A percentile compares a stretch with the other conserved stretches of the same genome.
phyloP scores from a whole-genome alignment of 2,329 filamentous ascomycete genomes.

The Plenodomus lindquistii region DNA sequence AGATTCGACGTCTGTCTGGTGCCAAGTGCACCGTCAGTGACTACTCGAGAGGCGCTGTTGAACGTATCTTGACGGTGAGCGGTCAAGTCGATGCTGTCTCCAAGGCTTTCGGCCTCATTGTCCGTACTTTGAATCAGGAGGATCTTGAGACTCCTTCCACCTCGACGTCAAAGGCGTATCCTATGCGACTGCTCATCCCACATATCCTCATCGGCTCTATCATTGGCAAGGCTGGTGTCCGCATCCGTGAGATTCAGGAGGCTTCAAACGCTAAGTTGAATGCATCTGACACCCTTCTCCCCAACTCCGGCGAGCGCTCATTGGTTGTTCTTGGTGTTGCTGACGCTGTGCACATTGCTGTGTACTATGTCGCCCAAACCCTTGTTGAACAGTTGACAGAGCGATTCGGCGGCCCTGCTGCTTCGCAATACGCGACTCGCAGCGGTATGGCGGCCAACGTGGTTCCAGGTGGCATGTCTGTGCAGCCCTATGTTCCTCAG shows the following conservation, averaged over 20 bases:
- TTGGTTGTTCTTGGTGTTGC: conserved; percentile 96
- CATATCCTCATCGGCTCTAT: conserved; percentile 98
- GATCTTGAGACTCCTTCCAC: conserved; percentile 85
- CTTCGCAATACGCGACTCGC: conserved; percentile 95
- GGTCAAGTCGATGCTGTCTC: conserved; percentile 94
- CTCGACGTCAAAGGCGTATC: conserved; percentile 95
- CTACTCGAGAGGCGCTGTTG: conserved; percentile 94
- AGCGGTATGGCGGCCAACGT: conserved; percentile 91
- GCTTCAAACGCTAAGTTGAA: conserved; percentile 95
- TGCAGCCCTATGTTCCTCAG: conserved; percentile 96
- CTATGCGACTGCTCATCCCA: conserved; percentile 89
- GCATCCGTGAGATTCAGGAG: conserved; percentile 98
- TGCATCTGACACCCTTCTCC: conserved; percentile 91
- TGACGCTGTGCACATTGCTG: conserved; percentile 97
- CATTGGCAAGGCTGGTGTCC: conserved; percentile 93
- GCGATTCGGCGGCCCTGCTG: conserved; percentile 90
- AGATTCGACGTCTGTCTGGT: conserved; percentile 91
- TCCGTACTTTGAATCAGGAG: conserved; percentile 97
- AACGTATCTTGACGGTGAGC: conserved; percentile 96
- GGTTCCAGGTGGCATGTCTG: conserved; percentile 96
- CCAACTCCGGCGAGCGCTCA: conserved; percentile 94
- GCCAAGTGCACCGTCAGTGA: conserved; percentile 99
- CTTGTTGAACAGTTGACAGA: conserved; percentile 96
- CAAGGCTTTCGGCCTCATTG: conserved; percentile 98
- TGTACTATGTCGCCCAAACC: conserved; percentile 98